Conservation (phyloP, 768 basidiomycete genomes). For the Lactarius vividus region DNA sequence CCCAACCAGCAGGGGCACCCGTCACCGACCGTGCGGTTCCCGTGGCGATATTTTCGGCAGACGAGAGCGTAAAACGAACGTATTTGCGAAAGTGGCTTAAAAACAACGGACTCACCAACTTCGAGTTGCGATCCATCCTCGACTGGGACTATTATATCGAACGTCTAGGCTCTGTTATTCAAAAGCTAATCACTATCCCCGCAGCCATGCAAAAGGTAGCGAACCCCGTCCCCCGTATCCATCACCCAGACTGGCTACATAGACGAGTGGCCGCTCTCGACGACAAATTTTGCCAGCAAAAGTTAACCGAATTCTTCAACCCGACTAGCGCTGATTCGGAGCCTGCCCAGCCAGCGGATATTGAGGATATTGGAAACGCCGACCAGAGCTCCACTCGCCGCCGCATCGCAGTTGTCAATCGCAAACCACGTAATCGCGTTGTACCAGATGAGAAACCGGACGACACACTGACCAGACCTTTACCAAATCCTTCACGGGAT, state of each 20-base stretch:
- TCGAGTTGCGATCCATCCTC: conserved; percentile 90
- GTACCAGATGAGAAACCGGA: conserved; percentile 40
- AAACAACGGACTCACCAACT: conserved; percentile 80
- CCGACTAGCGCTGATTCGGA: conserved; percentile 37
- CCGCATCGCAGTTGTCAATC: conserved; percentile 54
- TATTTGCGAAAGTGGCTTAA: conserved; percentile 97
- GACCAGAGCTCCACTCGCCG: conserved; percentile 32
- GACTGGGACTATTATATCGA: conserved; percentile 99
- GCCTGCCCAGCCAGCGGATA: conserved; percentile 39
- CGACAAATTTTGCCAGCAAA: conserved; percentile 98
- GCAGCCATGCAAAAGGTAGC: conserved; percentile 97
- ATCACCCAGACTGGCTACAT: conserved; percentile 97
- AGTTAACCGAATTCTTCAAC: conserved; percentile 92
- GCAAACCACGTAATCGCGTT: conserved; percentile 42
- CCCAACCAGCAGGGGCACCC: conserved; percentile 86
- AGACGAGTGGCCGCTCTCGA: conserved; percentile 83
- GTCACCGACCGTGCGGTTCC: conserved; percentile 97
- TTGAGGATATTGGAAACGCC: conserved; percentile 54
- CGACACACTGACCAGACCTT: conserved; percentile 34
- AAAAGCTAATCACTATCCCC: conserved; percentile 98
- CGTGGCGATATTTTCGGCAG: conserved; percentile 96
- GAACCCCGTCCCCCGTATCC: conserved; percentile 93
- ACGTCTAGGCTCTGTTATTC: conserved; percentile 94
- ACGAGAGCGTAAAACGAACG: conserved; percentile 82
- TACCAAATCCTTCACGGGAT: conserved; percentile 61